Evolutionary conservation across 192 early-diverging fungal genomes (phyloP).

Genomic region (Geranomyces variabilis): DNA sequence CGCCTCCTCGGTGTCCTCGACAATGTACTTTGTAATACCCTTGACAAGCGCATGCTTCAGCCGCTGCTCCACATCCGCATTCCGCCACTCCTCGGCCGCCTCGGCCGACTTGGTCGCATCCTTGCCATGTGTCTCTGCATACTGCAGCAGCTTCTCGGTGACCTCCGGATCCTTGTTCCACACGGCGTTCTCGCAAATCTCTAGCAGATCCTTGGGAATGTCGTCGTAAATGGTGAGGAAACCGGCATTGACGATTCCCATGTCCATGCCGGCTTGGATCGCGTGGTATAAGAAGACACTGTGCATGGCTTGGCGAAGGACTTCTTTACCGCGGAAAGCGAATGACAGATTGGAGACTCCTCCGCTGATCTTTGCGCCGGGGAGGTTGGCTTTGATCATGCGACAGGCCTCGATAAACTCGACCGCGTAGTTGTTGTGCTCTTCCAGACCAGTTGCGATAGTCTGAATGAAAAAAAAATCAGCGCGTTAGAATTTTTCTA

Average conservation of each 20-base stretch:
- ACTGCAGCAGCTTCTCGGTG: slow-evolving; percentile 91
- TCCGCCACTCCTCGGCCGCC: slow-evolving; percentile 86
- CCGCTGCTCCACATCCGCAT: slow-evolving; percentile 70
- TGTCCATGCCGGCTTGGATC: slow-evolving; percentile 87
- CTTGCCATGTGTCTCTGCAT: slow-evolving; percentile 78
- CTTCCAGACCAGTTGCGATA: slow-evolving; percentile 96
- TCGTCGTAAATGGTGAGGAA: slow-evolving; percentile 96
- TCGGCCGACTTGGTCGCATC: slow-evolving; percentile 53
- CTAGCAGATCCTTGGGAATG: slow-evolving; percentile 89
- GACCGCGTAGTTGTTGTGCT: slow-evolving; percentile 94
- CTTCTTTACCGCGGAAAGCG: slow-evolving; percentile 94
- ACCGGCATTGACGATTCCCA: slow-evolving; percentile 98
- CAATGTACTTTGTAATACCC: slow-evolving; percentile 91
- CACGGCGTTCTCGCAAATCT: slow-evolving; percentile 90
- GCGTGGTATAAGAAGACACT: slow-evolving; percentile 90
- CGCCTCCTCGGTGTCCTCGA: slow-evolving; percentile 94
- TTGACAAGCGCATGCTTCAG: slow-evolving; percentile 87
- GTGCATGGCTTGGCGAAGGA: slow-evolving; percentile 93
- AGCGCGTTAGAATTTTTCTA: too few species aligned
- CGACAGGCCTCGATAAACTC: slow-evolving; percentile 85
- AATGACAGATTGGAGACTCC: slow-evolving; percentile 98
- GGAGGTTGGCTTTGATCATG: slow-evolving; percentile 78
- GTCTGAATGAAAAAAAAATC: slow-evolving; percentile 49
- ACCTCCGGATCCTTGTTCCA: slow-evolving; percentile 91
- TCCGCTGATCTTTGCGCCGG: slow-evolving; percentile 91